phyloP scores from a whole-genome alignment of 2,329 filamentous ascomycete genomes.

The Colletotrichum lini region DNA sequence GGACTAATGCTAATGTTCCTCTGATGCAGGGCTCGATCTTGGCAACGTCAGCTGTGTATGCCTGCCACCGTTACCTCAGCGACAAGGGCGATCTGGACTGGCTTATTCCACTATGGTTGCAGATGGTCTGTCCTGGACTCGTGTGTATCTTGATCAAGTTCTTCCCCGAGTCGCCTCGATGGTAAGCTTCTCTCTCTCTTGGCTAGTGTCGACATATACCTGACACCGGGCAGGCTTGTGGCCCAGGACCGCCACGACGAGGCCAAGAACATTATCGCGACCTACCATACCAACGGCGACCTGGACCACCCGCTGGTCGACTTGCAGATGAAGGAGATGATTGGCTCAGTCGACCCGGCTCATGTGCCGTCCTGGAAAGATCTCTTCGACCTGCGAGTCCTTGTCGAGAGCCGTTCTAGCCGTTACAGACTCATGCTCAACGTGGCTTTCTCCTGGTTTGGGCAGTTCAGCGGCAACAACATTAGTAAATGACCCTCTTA shows the following conservation, averaged over 20 bases:
- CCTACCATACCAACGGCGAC: conserved; percentile 64
- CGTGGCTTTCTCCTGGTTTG: conserved; percentile 58
- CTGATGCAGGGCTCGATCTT: conserved; percentile 47
- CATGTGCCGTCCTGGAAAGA: conserved; percentile 51
- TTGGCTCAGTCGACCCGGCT: conserved; percentile 39
- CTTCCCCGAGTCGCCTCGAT: conserved; percentile 54
- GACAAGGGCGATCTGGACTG: conserved; percentile 49
- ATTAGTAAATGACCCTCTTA: conserved; percentile 46
- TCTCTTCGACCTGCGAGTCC: conserved; percentile 53
- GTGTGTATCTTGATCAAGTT: conserved; percentile 51
- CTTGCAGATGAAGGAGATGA: conserved; percentile 40
- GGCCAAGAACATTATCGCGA: conserved; percentile 62
- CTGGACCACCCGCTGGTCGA: conserved; percentile 45
- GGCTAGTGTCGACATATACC: neutral
- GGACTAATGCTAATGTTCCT: neutral
- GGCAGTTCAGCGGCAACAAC: conserved; percentile 52
- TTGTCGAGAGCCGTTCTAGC: conserved; percentile 53
- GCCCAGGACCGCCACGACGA: conserved; percentile 64
- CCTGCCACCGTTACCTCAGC: conserved; percentile 49
- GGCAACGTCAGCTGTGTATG: conserved; percentile 51
- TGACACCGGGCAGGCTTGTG: conserved; percentile 61
- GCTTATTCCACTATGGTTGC: conserved; percentile 53
- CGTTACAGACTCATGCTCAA: conserved; percentile 56
- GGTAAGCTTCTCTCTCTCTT: conserved; percentile 16
- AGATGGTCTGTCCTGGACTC: conserved; percentile 51